Evolutionary conservation across 192 early-diverging fungal species (phyloP).

Genomic region (Backusella luteola): DNA sequence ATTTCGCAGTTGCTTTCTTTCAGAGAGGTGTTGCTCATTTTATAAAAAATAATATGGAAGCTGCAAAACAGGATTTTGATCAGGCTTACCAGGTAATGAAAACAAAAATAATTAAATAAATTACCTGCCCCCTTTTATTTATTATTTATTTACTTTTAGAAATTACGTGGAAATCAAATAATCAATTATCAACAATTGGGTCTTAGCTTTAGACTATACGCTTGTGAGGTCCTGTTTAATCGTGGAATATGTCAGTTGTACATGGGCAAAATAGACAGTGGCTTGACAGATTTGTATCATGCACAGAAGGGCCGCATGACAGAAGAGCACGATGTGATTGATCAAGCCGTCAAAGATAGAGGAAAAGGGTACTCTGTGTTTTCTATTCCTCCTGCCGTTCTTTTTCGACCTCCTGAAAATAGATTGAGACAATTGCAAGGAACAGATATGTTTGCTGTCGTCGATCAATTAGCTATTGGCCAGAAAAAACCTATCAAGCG

Average conservation of each 20-base stretch:
- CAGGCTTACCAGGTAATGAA: slow-evolving; percentile 66
- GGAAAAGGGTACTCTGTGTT: slow-evolving; percentile 72
- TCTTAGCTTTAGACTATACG: slow-evolving; percentile 83
- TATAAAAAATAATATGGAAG: slow-evolving; percentile 63
- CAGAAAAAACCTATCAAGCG: slow-evolving; percentile 20
- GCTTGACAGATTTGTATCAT: slow-evolving; percentile 69
- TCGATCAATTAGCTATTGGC: slow-evolving; percentile 39
- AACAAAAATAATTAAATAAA: background rate
- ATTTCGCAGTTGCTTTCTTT: slow-evolving; percentile 90
- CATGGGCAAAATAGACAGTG: slow-evolving; percentile 67
- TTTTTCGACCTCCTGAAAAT: slow-evolving; percentile 82
- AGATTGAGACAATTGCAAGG: slow-evolving; percentile 56
- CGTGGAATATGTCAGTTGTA: slow-evolving; percentile 81
- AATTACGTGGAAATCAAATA: slow-evolving; percentile 78
- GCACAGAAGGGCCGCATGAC: slow-evolving; percentile 60
- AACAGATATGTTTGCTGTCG: slow-evolving; percentile 68
- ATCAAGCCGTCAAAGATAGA: slow-evolving; percentile 58
- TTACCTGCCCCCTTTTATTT: background rate
- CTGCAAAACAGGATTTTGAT: slow-evolving; percentile 78
- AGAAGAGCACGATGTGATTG: slow-evolving; percentile 69
- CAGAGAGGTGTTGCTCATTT: slow-evolving; percentile 88
- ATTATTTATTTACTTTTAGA: slow-evolving; percentile 39
- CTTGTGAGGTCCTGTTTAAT: slow-evolving; percentile 91
- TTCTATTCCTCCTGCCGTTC: slow-evolving; percentile 71
- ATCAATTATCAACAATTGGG: slow-evolving; percentile 98